Evolutionary conservation across 2,329 filamentous ascomycete species (phyloP).

Genomic region (Clonostachys rosea): DNA sequence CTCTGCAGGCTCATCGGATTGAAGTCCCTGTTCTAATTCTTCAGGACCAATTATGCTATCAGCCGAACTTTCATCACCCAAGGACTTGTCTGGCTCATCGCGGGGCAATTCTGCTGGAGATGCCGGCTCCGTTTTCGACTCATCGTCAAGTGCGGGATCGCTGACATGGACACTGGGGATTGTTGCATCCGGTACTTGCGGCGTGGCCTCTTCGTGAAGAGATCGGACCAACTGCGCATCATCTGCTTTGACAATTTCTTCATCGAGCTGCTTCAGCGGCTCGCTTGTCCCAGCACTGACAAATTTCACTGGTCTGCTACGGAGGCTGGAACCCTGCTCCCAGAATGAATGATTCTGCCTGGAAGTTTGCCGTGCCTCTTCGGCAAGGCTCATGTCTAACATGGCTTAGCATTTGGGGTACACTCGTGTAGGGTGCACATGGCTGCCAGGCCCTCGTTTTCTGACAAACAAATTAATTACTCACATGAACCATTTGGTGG

Average conservation of each 20-base stretch:
- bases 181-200: too few relatives aligned
- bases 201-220: too few relatives aligned
- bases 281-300: slow-evolving; percentile 48
- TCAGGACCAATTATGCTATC: slow-evolving; percentile 11
- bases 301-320: slow-evolving; percentile 44
- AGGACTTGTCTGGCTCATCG: too few relatives aligned
- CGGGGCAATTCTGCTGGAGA: too few relatives aligned
- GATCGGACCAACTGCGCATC: too few relatives aligned
- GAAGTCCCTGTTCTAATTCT: slow-evolving; percentile 9
- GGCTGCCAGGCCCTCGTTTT: too few relatives aligned
- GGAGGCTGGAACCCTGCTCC: slow-evolving; percentile 32
- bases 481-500: too few relatives aligned
- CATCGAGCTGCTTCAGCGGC: slow-evolving; percentile 36
- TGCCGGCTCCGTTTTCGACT: too few relatives aligned
- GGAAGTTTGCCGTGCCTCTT: slow-evolving; percentile 46
- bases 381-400: slow-evolving; percentile 23
- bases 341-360: slow-evolving; percentile 34
- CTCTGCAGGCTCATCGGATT: not conserved
- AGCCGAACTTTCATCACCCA: not conserved
- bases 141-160: too few relatives aligned
- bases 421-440: too few relatives aligned
- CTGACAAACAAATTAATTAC: too few relatives aligned
- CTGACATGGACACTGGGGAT: too few relatives aligned
- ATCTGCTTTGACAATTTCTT: slow-evolving; percentile 5
- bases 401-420: not conserved